Evolutionary conservation across 2,329 filamentous ascomycete genomes (phyloP).

Genomic region (Tolypocladium ophioglossoides): DNA sequence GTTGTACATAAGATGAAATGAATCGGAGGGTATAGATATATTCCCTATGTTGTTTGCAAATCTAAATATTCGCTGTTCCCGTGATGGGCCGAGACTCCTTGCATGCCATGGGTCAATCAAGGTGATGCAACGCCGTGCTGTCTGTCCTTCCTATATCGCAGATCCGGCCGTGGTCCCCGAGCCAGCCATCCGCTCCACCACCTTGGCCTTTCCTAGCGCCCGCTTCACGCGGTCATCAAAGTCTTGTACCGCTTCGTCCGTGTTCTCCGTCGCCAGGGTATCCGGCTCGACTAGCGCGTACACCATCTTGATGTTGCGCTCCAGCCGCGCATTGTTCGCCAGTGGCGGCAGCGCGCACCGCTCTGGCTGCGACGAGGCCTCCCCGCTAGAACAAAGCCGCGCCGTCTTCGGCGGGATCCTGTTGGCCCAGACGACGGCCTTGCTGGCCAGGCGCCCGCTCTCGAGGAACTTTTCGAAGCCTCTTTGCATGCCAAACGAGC

Average conservation of each 20-base stretch:
- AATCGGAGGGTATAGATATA: conserved; percentile 15
- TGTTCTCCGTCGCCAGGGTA: conserved; percentile 70
- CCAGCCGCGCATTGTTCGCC: conserved; percentile 52
- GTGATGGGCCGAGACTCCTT: not conserved
- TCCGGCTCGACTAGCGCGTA: conserved; percentile 70
- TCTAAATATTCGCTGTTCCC: not conserved
- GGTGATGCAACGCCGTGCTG: not conserved
- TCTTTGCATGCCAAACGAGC: conserved; percentile 81
- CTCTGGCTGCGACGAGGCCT: not conserved
- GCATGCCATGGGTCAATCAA: not conserved
- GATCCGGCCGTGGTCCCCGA: not conserved
- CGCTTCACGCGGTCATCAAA: conserved; percentile 83
- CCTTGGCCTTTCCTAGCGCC: conserved; percentile 72
- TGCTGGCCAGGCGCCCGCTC: conserved; percentile 68
- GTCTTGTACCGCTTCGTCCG: conserved; percentile 79
- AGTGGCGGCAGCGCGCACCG: conserved; percentile 28
- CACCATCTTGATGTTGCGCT: conserved; percentile 66
- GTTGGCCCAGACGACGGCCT: conserved; percentile 74
- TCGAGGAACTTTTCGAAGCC: conserved; percentile 88
- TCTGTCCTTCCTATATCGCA: not conserved
- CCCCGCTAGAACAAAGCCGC: conserved; percentile 1
- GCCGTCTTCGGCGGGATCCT: conserved; percentile 35
- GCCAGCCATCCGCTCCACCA: conserved; percentile 63
- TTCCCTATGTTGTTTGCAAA: conserved; percentile 9
- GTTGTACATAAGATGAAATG: conserved; percentile 18